Evolutionary conservation across 805 yeast genomes (phyloP).

Genomic region (Teunomyces stri): DNA sequence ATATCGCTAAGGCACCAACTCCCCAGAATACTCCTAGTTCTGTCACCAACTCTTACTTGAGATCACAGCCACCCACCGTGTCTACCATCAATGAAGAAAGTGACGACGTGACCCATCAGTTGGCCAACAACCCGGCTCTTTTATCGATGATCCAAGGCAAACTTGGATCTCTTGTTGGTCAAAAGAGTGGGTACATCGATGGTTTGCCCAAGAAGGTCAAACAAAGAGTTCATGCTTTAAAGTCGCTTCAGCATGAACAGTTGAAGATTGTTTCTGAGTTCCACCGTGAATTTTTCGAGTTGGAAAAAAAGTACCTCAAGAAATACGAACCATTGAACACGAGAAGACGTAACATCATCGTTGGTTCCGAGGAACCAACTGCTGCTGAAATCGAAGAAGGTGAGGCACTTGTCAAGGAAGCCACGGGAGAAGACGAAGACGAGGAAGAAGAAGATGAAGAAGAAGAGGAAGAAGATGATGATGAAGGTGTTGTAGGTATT

Average conservation of each 20-base stretch:
- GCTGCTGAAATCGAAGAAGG: constrained; percentile 78
- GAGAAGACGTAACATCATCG: constrained; percentile 67
- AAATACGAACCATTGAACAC: constrained; percentile 75
- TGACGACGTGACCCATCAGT: constrained; percentile 49
- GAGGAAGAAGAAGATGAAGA: constrained; percentile 35
- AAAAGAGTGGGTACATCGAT: constrained; percentile 81
- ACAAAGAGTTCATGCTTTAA: constrained; percentile 76
- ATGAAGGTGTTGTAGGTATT: constrained; percentile 57
- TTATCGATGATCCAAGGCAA: constrained; percentile 88
- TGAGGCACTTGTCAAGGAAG: constrained; percentile 60
- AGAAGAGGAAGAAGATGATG: constrained; percentile 45
- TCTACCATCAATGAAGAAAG: constrained; percentile 64
- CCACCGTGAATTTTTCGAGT: constrained; percentile 80
- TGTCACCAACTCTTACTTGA: constrained; percentile 70
- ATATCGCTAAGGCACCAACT: constrained; percentile 90
- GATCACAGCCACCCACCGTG: constrained; percentile 54
- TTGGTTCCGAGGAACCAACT: constrained; percentile 75
- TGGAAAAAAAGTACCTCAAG: constrained; percentile 75
- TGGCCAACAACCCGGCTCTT: constrained; percentile 78
- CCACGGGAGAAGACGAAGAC: constrained; percentile 40
- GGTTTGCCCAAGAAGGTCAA: constrained; percentile 69
- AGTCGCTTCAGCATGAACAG: constrained; percentile 75
- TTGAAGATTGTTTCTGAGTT: constrained; percentile 85
- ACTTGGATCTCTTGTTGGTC: constrained; percentile 79
- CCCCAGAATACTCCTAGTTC: constrained; percentile 98